Base-by-base conservation (phyloP, 345 rosid genomes). In the Rhodamnia rubescens region DNA sequence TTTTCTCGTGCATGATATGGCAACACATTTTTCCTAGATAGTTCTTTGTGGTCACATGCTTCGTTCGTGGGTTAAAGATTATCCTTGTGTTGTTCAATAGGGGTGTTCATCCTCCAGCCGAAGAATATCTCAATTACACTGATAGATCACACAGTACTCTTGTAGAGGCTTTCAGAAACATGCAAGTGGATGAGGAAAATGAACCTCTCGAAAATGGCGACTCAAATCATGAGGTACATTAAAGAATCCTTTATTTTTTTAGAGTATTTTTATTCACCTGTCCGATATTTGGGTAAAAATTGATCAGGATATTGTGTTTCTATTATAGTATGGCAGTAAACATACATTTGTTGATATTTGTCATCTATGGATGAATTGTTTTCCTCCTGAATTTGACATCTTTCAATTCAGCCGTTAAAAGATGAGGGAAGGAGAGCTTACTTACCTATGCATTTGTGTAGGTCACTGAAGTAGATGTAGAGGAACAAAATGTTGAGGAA, bases 181-280 rank as follows among this genome's bases (percentile, higher is more conserved):
- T 96, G 96, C 97, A 95, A 85, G 89, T 94, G 61, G 98, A 95
- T 55, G 99, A 95, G 89, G 98, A 93, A 85, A 93, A 94, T 86
- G 96, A 93, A 86, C 90, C 90, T 85, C 92, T 93, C 84, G 98
- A 95, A 88, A 98, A 98, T 94, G 99, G 99, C 81, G 98, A 93
- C 49, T 86, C 92, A 12, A 91, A 90, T 64, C 96, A 92, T 49
- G 95, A 96, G 98, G 99, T 95, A 90, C 88, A 84, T 86, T 36
- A 18, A 18, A 32, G 44, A 69, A 69, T 69, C 78, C 44, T 69
- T 69, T 69, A 32, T 69, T 32, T 69, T 27, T 40, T 36, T 18
- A 18, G 13, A 32, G 47, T 69, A 69, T 69, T 5, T 32, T 69
- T 69, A 36, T 69, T 69, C 80, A 32, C 47, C 80, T 18, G 47